A percentile compares a stretch with the other conserved stretches of the same genome.
Conservation (phyloP, 2,329 filamentous ascomycete species). For the Monosporascus sp. region DNA sequence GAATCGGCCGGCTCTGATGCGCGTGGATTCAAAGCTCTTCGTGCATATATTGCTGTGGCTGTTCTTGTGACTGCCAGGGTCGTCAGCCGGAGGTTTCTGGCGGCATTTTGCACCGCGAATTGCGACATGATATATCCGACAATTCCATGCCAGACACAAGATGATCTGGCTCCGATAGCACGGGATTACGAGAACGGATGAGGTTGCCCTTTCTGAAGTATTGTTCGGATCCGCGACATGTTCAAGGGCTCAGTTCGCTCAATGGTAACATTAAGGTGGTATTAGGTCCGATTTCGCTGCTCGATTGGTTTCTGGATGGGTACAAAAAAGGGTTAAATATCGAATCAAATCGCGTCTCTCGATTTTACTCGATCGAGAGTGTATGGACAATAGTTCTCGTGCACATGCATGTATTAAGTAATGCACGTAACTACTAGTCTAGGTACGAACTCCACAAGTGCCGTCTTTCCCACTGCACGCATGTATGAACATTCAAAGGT, state of each 20-base stretch:
- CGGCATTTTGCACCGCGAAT: conserved; percentile 41
- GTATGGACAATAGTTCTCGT: no score
- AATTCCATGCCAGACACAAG: conserved; percentile 25
- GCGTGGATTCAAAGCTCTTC: not conserved
- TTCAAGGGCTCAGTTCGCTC: not conserved
- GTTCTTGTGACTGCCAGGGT: conserved; percentile 5
- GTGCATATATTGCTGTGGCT: conserved; percentile 19
- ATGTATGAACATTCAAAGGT: no score
- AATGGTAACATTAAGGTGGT: not conserved
- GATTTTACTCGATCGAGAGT: no score
- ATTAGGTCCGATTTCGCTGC: not conserved
- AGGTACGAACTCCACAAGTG: no score
- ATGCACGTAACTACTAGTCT: no score
- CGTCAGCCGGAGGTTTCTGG: conserved; percentile 28
- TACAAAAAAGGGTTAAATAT: not conserved
- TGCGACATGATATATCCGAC: conserved; percentile 35
- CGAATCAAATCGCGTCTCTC: not conserved
- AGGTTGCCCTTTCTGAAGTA: no score
- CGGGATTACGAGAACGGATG: no score
- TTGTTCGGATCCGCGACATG: no score
- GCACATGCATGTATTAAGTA: no score
- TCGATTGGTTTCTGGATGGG: not conserved
- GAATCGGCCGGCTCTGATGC: not conserved
- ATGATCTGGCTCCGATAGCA: no score
- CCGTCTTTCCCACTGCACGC: no score